A percentile compares a stretch with the other conserved stretches of the same genome.
phyloP scores from a whole-genome alignment of 2,329 filamentous ascomycete genomes.

The Pseudohalonectria lignicola region DNA sequence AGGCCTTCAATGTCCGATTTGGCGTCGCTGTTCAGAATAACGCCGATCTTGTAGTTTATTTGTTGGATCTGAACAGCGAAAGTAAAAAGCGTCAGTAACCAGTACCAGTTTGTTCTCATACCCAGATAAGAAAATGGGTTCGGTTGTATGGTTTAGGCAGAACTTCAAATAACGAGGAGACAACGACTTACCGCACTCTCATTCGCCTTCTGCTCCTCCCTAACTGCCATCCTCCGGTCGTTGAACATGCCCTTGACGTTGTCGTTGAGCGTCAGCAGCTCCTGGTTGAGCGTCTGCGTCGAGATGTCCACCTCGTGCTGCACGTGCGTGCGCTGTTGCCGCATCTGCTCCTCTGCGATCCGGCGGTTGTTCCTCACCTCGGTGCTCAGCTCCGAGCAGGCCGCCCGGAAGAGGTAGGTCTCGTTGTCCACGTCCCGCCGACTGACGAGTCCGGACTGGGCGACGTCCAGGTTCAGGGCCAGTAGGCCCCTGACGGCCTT shows the following conservation, averaged over 20 bases:
- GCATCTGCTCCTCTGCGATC: constrained; percentile 67
- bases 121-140: too few relatives aligned
- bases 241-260: constrained; percentile 94
- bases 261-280: constrained; percentile 71
- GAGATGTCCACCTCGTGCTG: constrained; percentile 95
- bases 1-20: constrained; percentile 88
- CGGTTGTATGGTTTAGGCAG: too few relatives aligned
- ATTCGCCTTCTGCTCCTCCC: constrained; percentile 75
- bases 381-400: constrained; percentile 81
- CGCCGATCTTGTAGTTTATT: constrained; percentile 92
- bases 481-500: constrained; percentile 76
- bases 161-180: too few relatives aligned
- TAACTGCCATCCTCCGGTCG: constrained; percentile 84
- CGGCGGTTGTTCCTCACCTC: constrained; percentile 74
- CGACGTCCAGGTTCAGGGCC: constrained; percentile 68
- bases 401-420: constrained; percentile 85
- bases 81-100: neutral
- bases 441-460: constrained; percentile 69
- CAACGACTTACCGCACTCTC: constrained; percentile 58
- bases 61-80: constrained; percentile 59
- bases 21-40: constrained; percentile 77
- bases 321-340: constrained; percentile 72
- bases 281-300: constrained; percentile 73
- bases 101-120: too few relatives aligned
- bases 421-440: constrained; percentile 94